Conservation (phyloP, 1,284 basidiomycete species). For the Rhizoctonia solani region DNA sequence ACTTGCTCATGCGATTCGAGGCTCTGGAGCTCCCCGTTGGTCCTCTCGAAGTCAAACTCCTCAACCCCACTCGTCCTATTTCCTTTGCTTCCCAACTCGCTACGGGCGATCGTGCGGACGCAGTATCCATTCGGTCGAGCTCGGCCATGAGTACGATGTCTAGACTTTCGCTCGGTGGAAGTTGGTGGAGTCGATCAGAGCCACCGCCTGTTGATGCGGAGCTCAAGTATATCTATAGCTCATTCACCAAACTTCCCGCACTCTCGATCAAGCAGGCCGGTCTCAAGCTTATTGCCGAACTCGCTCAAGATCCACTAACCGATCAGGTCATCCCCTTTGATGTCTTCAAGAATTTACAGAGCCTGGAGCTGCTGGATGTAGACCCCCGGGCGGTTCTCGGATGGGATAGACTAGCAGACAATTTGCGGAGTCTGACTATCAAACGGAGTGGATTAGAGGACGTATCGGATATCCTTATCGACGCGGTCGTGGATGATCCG, state of each 20-base stretch:
- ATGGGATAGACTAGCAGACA: conserved; percentile 78
- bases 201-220: conserved; percentile 67
- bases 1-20: conserved; percentile 84
- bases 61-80: conserved; percentile 71
- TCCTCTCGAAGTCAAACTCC: conserved; percentile 76
- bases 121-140: conserved; percentile 75
- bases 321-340: conserved; percentile 79
- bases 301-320: conserved; percentile 71
- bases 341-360: conserved; percentile 80
- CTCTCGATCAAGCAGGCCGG: conserved; percentile 65
- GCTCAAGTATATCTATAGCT: conserved; percentile 83
- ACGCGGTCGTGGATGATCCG: conserved; percentile 74
- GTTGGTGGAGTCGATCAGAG: conserved; percentile 68
- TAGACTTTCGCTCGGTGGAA: conserved; percentile 66
- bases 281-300: conserved; percentile 67
- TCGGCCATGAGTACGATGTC: conserved; percentile 80
- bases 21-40: conserved; percentile 74
- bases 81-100: conserved; percentile 67
- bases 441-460: conserved; percentile 81
- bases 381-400: conserved; percentile 84
- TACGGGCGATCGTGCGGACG: conserved; percentile 66
- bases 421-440: conserved; percentile 73
- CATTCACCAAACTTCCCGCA: conserved; percentile 85
- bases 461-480: conserved; percentile 77
- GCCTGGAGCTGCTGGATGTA: conserved; percentile 73